Evolutionary conservation across 352 stramenopile genomes (phyloP).

Genomic region (Phytophthora tubulina): DNA sequence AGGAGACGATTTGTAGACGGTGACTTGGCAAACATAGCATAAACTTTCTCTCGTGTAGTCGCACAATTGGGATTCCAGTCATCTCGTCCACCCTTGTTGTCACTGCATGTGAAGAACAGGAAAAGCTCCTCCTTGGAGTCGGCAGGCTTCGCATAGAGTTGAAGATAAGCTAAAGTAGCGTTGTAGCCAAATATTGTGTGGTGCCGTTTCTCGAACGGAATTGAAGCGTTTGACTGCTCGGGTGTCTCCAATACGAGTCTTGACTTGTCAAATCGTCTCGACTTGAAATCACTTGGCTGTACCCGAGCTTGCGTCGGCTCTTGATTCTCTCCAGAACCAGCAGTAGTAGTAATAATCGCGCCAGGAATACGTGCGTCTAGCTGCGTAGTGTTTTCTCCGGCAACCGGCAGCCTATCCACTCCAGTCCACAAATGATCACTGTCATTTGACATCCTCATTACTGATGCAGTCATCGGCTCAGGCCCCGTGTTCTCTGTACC

Average conservation of each 20-base stretch:
- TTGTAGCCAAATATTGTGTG: constrained; percentile 59
- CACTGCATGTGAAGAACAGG: constrained; percentile 76
- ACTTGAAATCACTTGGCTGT: constrained; percentile 8
- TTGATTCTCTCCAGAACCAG: background rate
- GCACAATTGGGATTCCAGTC: constrained; percentile 66
- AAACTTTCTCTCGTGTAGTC: constrained; percentile 56
- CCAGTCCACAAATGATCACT: constrained; percentile 31
- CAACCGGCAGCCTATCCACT: constrained; percentile 34
- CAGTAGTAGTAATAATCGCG: background rate
- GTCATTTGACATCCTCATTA: background rate
- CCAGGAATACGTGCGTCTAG: background rate
- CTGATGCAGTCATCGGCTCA: constrained; percentile 4
- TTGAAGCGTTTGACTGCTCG: constrained; percentile 14
- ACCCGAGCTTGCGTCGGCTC: background rate
- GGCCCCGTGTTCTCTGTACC: constrained; percentile 17
- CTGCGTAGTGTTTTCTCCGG: constrained; percentile 1
- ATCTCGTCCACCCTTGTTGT: constrained; percentile 47
- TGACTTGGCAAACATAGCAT: constrained; percentile 66
- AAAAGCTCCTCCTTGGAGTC: constrained; percentile 57
- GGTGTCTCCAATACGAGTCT: constrained; percentile 30
- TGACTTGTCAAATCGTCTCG: constrained; percentile 42
- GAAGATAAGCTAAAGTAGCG: constrained; percentile 57
- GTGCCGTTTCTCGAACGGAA: constrained; percentile 57
- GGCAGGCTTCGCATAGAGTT: constrained; percentile 43
- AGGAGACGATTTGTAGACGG: constrained; percentile 62